Conservation (phyloP, 2,329 filamentous ascomycete genomes). For the Pseudocercospora crystallina region DNA sequence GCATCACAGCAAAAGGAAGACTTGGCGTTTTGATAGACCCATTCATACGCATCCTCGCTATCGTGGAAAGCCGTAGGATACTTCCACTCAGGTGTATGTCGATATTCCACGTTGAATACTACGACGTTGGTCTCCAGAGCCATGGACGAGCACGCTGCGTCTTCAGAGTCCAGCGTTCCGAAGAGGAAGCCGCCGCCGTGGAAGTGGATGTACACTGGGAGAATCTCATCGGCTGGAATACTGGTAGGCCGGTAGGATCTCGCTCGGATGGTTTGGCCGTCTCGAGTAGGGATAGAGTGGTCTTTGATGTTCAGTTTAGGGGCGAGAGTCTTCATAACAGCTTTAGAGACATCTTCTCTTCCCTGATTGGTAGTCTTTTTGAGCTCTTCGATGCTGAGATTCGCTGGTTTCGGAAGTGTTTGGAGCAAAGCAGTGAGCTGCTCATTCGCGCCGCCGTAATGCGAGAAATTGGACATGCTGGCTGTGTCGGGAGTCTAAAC, state of each 20-base stretch:
- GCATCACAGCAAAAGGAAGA: conserved; percentile 41
- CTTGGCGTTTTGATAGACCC: conserved; percentile 50
- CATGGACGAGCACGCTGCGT: conserved; percentile 52
- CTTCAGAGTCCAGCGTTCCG: conserved; percentile 56
- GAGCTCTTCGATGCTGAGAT: conserved; percentile 15
- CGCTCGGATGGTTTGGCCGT: conserved; percentile 46
- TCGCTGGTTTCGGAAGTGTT: conserved; percentile 10
- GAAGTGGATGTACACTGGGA: conserved; percentile 50
- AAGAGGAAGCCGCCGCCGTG: conserved; percentile 60
- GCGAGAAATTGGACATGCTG: conserved; percentile 22
- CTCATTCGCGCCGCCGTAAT: conserved; percentile 20
- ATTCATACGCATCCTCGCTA: conserved; percentile 54
- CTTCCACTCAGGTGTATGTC: conserved; percentile 55
- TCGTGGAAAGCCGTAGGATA: conserved; percentile 58
- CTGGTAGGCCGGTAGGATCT: conserved; percentile 48
- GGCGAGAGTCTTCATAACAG: conserved; percentile 13
- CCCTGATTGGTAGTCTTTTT: conserved; percentile 15
- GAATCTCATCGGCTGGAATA: conserved; percentile 33
- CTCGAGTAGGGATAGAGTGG: conserved; percentile 43
- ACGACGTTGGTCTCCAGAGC: conserved; percentile 44
- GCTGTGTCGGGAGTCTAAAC: too few relatives aligned
- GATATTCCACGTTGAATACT: conserved; percentile 59
- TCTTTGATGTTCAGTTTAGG: conserved; percentile 13
- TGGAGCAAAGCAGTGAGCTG: conserved; percentile 15
- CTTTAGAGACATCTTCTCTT: conserved; percentile 13